phyloP scores from a whole-genome alignment of 148 eudicot species.

The Amaranthus palmeri region DNA sequence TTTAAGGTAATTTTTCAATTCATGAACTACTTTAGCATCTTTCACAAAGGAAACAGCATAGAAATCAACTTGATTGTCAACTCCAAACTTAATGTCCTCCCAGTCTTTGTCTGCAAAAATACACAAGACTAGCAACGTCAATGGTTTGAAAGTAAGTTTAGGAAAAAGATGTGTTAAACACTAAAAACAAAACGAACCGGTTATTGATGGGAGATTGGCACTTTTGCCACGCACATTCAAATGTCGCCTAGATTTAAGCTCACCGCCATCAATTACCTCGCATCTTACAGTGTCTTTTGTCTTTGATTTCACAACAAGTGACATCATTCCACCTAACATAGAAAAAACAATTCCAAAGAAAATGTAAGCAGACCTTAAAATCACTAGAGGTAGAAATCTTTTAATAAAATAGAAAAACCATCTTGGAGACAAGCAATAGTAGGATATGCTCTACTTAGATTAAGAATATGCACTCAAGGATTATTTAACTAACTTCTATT shows the following conservation, averaged over 20 bases:
- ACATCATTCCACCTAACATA: slow-evolving; percentile 89
- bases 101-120: slow-evolving; percentile 78
- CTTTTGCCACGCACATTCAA: slow-evolving; percentile 97
- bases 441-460: neutral
- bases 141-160: neutral
- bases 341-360: slow-evolving; percentile 1
- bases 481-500: neutral
- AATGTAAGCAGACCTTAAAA: slow-evolving; percentile 1
- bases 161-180: neutral
- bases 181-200: slow-evolving; percentile 46
- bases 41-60: slow-evolving; percentile 99
- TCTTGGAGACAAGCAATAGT: neutral
- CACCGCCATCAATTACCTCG: slow-evolving; percentile 91
- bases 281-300: slow-evolving; percentile 75
- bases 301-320: slow-evolving; percentile 75
- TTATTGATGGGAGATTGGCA: slow-evolving; percentile 95
- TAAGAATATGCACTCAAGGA: neutral
- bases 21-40: slow-evolving; percentile 82
- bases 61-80: slow-evolving; percentile 86
- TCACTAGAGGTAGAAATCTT: neutral
- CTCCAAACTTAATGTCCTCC: slow-evolving; percentile 99
- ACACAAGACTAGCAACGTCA: neutral
- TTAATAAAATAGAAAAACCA: neutral
- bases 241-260: slow-evolving; percentile 86
- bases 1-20: slow-evolving; percentile 78